Base-by-base conservation (phyloP, 2,329 filamentous ascomycete species). In the Fusarium pseudoanthophilum region DNA sequence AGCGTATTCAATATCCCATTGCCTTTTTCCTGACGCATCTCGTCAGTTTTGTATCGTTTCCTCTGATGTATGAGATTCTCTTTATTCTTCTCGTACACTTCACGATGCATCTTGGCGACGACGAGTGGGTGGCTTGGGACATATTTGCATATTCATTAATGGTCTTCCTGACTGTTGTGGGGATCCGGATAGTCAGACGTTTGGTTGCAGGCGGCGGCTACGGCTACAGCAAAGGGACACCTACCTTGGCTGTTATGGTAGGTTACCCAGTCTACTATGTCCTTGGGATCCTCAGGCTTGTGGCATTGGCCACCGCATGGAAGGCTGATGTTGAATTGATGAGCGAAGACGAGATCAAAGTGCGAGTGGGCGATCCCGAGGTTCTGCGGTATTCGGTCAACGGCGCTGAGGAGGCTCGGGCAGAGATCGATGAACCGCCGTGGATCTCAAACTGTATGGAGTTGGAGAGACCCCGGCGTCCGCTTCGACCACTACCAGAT, bases 281-380 rank as follows among this genome's bases (percentile, higher is more conserved):
- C 6, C 62, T 62, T 13, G 49, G 57, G 11, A 7, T 74, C 5
- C 20, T 77, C 7, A 72, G 66, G 36, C 28, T 75, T 14, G 62
- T 59, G 32, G 61, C 64, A 21, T 46, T 75, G 10, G 24, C 71
- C 14, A 69, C 64, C 4, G 56, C 60, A 34, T 64, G 48, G 60
- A 42, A 45, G 36, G 45, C 46, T 0, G 55, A 68, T 37, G 40
- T 46, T 2, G 46, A 67, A 21, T 40, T 45, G 24, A 26, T 46
- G 8, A 46, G 16, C 7, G 30, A 26, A 28, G n/a, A 36, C 20
- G 71, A 69, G 11, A 10, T 36, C 6, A 60, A 74, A 20, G 18
- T 20, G 39, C n/a, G 30, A 30, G 59, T n/a, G 18, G 15, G 42
- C 28, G n/a, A 36, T 11, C 10, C 8, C 11, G 7, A 37, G 46